These are phyloP conservation scores for Phytopythium litorale DNA, from an alignment of 352 stramenopile genomes.

Conservation along the genomic window DNA sequence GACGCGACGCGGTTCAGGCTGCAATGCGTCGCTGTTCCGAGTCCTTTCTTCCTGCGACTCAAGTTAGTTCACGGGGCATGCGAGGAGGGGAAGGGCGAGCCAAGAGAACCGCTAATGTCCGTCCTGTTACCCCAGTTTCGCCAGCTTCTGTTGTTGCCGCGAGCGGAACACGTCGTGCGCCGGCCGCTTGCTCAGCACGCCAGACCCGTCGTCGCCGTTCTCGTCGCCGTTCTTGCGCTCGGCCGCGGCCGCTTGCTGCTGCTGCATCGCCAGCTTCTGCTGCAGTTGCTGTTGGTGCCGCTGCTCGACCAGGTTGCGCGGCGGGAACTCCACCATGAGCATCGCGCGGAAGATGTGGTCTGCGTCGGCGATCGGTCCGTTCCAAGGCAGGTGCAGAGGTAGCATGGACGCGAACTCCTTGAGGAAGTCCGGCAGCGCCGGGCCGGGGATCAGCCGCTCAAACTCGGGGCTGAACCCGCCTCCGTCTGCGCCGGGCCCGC, in stretches of 20 bases:
- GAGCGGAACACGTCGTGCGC: constrained; percentile 84
- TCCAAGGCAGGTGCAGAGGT: constrained; percentile 79
- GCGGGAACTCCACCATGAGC: constrained; percentile 77
- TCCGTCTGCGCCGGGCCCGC: constrained; percentile 14
- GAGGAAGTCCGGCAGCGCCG: constrained; percentile 79
- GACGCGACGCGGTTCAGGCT: neutral
- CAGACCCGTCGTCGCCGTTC: constrained; percentile 30
- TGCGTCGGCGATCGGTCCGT: constrained; percentile 81
- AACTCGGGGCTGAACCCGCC: constrained; percentile 31
- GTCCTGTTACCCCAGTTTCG: constrained; percentile 57
- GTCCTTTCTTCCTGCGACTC: neutral
- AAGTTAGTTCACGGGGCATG: neutral
- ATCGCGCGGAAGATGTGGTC: constrained; percentile 86
- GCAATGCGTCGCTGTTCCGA: neutral
- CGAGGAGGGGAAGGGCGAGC: neutral
- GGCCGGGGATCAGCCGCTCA: constrained; percentile 65
- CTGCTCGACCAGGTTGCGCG: constrained; percentile 64
- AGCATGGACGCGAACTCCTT: constrained; percentile 83
- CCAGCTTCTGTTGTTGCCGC: constrained; percentile 82
- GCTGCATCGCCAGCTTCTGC: constrained; percentile 46
- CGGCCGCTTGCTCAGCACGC: constrained; percentile 76
- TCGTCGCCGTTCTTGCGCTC: constrained; percentile 42
- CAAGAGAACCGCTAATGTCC: neutral
- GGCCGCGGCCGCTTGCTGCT: constrained; percentile 42
- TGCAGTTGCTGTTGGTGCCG: constrained; percentile 65